Percentiles rank a stretch among this genome's conserved stretches.
Conservation (phyloP, 2,329 filamentous ascomycete genomes). For the Cercospora sesami region DNA sequence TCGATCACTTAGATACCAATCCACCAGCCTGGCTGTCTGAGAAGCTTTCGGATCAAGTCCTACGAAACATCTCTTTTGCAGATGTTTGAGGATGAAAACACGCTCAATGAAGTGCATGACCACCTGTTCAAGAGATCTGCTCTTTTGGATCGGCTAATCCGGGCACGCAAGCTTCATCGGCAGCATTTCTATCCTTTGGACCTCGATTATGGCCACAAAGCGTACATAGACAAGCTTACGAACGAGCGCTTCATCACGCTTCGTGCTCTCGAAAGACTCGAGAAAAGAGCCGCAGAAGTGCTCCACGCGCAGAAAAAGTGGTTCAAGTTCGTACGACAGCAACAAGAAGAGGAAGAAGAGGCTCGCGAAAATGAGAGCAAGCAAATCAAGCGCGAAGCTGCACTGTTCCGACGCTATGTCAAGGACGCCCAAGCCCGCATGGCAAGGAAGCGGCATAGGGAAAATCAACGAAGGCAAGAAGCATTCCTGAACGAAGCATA, state of each 20-base stretch:
- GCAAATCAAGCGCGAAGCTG: slow-evolving; percentile 52
- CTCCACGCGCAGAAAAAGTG: slow-evolving; percentile 51
- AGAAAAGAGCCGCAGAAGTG: slow-evolving; percentile 27
- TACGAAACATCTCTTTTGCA: not conserved
- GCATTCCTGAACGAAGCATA: slow-evolving; percentile 48
- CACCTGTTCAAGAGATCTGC: slow-evolving; percentile 45
- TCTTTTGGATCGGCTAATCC: slow-evolving; percentile 46
- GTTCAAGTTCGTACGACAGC: slow-evolving; percentile 51
- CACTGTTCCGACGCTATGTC: slow-evolving; percentile 51
- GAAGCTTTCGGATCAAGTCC: not conserved
- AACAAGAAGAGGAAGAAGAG: slow-evolving; percentile 49
- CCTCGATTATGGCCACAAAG: slow-evolving; percentile 47
- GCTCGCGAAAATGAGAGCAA: slow-evolving; percentile 51
- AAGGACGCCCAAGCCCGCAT: slow-evolving; percentile 48
- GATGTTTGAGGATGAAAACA: slow-evolving; percentile 35
- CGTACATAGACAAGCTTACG: not conserved
- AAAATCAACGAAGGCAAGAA: slow-evolving; percentile 48
- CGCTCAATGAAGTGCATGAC: slow-evolving; percentile 44
- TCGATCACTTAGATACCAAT: not conserved
- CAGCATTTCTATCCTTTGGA: slow-evolving; percentile 47
- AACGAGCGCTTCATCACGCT: not conserved
- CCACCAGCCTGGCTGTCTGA: not conserved
- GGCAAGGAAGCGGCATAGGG: slow-evolving; percentile 43
- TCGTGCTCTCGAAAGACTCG: not conserved
- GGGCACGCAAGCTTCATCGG: slow-evolving; percentile 47